Evolutionary conservation across 2,329 filamentous ascomycete species (phyloP).

Genomic region (Botrytis hyacinthi): DNA sequence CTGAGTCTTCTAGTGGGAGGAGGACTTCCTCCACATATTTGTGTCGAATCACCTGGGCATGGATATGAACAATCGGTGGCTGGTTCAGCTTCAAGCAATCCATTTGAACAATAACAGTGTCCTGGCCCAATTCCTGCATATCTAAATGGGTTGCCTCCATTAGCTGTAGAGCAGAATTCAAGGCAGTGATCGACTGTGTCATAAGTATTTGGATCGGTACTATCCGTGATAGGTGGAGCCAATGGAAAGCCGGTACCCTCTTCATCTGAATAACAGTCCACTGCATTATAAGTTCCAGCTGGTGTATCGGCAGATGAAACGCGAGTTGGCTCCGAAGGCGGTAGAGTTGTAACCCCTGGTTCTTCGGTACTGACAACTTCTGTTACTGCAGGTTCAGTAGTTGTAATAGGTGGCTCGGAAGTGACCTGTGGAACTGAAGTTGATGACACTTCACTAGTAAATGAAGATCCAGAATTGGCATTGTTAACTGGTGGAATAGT

Average conservation of each 20-base stretch:
- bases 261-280: conserved; percentile 7
- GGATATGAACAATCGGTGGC: not conserved
- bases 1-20: not conserved
- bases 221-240: conserved; percentile 1
- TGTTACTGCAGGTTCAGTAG: not conserved
- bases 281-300: not conserved
- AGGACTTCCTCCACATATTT: conserved; percentile 3
- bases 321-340: conserved; percentile 1
- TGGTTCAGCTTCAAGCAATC: not conserved
- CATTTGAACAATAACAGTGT: conserved; percentile 12
- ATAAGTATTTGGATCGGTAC: not conserved
- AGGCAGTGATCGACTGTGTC: not conserved
- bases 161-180: not conserved
- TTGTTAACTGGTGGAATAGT: not conserved
- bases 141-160: not conserved
- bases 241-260: conserved; percentile 7
- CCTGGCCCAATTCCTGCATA: conserved; percentile 13
- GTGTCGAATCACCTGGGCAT: conserved; percentile 7
- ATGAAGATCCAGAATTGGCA: not conserved
- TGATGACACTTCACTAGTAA: not conserved
- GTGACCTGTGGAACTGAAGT: not conserved
- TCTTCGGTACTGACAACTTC: not conserved
- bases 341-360: not conserved
- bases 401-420: not conserved
- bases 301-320: not conserved